Base-by-base conservation (phyloP, 805 yeast genomes). In the Scheffersomyces lignosus region DNA sequence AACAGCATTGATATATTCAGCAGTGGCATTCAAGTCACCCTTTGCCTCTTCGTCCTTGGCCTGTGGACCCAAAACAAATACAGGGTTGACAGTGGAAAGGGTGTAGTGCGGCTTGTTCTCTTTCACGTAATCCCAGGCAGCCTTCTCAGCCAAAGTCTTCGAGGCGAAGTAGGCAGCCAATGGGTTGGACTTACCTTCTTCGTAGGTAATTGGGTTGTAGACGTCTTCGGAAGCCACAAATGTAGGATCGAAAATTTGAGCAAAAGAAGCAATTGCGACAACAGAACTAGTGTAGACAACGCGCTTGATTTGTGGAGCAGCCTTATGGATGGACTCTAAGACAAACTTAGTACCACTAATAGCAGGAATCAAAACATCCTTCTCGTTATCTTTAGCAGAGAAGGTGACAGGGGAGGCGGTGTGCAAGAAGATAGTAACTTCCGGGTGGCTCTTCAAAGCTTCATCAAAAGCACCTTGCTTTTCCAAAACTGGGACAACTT, bases 351-450 rank as follows among this genome's bases (percentile, higher is more conserved):
- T 59, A n/a, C 64, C 66, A 13, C 44, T 36, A n/a, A 56, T 36
- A 10, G 64, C 63, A 10, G 66, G 67, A 20, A 42, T 27, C 13
- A 56, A 30, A 28, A 53, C 15, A 4, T 54, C 58, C 13, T 40
- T 33, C 31, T 52, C 51, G 18, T 30, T 15, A 28, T 56, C 50
- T 4, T 37, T 36, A 16, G 36, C 38, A 10, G 38, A 38, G 33
- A 49, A 47, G 27, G 32, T 27, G 38, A 61, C 54, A 4, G 68
- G 67, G 4, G 67, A 61, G 3, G 70, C 70, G 5, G 55, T 48
- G 41, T 59, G 65, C 23, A 60, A 36, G 36, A 60, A 51, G 2
- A 48, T 51, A 4, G 40, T 44, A 15, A 54, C 48, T 13, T 60
- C 61, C 3, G 56, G 55, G 40, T 60, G 52, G 15, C 47, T 46